These are phyloP conservation scores for Epichloe gansuensis DNA, from an alignment of 2,329 filamentous ascomycete species.

Conservation along the genomic window DNA sequence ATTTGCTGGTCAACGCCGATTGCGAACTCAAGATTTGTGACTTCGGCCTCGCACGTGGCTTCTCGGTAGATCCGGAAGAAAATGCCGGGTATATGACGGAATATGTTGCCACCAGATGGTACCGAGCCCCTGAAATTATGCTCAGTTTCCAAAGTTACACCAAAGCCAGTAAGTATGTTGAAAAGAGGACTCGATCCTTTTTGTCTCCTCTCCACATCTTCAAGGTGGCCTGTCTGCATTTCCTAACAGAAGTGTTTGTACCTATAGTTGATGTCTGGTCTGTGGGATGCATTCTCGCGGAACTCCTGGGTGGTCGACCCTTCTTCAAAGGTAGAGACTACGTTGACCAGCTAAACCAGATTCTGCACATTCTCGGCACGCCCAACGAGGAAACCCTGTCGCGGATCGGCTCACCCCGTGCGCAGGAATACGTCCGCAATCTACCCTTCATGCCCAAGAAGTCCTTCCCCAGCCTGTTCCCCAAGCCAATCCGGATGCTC, in stretches of 20 bases:
- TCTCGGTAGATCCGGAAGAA: slow-evolving; percentile 94
- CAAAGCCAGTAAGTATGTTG: slow-evolving; percentile 97
- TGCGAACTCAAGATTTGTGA: slow-evolving; percentile 99
- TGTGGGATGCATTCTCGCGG: slow-evolving; percentile 92
- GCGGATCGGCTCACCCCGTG: slow-evolving; percentile 87
- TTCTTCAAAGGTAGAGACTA: slow-evolving; percentile 99
- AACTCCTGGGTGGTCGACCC: slow-evolving; percentile 86
- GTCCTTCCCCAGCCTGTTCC: slow-evolving; percentile 78
- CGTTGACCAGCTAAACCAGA: slow-evolving; percentile 98
- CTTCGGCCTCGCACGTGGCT: slow-evolving; percentile 90
- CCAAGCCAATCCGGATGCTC: slow-evolving; percentile 86
- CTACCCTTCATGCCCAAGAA: slow-evolving; percentile 91
- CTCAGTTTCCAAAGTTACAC: slow-evolving; percentile 99
- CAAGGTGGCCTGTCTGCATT: too few species aligned
- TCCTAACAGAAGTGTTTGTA: background rate
- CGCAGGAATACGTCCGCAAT: slow-evolving; percentile 97
- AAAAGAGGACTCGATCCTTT: background rate
- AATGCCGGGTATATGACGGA: slow-evolving; percentile 99
- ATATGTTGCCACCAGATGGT: slow-evolving; percentile 97
- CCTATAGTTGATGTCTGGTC: slow-evolving; percentile 91
- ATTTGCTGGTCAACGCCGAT: slow-evolving; percentile 94
- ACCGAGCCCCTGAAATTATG: slow-evolving; percentile 93
- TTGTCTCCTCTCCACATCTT: background rate
- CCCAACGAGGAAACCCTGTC: slow-evolving; percentile 89
- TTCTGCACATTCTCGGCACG: slow-evolving; percentile 92